Evolutionary conservation across 352 stramenopile species (phyloP), one percentile per base, ranked within the genome.

Genomic region (Blastocystis sp.): DNA sequence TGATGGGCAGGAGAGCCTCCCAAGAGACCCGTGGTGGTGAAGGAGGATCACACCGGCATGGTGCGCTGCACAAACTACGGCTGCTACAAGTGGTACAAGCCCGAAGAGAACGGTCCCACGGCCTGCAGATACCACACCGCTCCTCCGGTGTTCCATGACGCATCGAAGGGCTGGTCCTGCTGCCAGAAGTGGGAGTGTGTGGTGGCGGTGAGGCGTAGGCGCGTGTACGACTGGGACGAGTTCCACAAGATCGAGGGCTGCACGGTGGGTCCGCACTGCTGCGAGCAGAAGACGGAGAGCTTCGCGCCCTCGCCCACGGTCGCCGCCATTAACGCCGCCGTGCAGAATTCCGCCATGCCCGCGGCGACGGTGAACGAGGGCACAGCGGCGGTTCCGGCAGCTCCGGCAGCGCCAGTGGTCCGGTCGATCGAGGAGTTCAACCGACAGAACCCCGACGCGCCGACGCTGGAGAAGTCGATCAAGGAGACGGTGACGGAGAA

Each of bases 381-480:
- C 3, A 28, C 34, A 42, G n/a, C 62, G 40, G 62, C 62, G 21
- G 42, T 21, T 62, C 71, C 66, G 1, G 54, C 90, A 0, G 61
- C 76, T 28, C 81, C 91, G 0, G 84, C 93, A 1, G 87, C 89
- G 10, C 89, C 91, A 3, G 90, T 91, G 43, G 89, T 97, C 70
- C 96, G 96, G 91, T 96, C 93, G 6, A 97, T 97, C 81, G 93
- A 95, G 77, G 93, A 95, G 88, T 97, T 94, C 90, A 97, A 97
- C 90, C 90, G 92, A 89, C 92, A 91, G 66, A 97, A 97, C 87
- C 94, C 94, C 40, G 90, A 94, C 89, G 94, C 94, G 3, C 93
- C 94, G 59, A 96, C 94, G 17, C 92, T 93, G 21, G 93, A 92
- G 14, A 92, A 90, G 6, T 92, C 94, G 28, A 92, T 94, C 28